Evolutionary conservation across 192 early-diverging fungal species (phyloP).

Genomic region (Backusella circina): DNA sequence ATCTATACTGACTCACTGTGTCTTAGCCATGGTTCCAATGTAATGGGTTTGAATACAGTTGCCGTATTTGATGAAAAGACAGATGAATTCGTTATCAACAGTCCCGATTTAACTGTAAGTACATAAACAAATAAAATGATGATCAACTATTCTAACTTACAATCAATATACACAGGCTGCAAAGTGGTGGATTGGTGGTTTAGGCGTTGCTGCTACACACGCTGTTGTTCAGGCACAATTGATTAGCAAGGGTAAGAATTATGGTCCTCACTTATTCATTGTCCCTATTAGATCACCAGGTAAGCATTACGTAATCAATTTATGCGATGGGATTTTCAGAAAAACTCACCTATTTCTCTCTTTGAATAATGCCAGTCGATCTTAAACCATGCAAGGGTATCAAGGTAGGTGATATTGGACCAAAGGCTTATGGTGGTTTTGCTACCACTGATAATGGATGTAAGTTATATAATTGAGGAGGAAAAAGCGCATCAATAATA

Average conservation of each 20-base stretch:
- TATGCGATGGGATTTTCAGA: neutral
- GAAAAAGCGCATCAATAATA: neutral
- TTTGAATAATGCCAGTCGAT: conserved; percentile 26
- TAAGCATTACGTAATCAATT: neutral
- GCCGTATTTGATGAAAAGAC: conserved; percentile 69
- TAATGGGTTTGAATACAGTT: conserved; percentile 75
- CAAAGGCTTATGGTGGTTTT: conserved; percentile 69
- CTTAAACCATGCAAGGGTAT: conserved; percentile 71
- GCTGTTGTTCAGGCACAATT: conserved; percentile 79
- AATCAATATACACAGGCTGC: conserved; percentile 24
- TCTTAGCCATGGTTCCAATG: conserved; percentile 61
- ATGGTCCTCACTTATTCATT: conserved; percentile 74
- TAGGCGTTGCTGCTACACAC: conserved; percentile 67
- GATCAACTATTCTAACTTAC: neutral
- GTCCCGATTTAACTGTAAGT: conserved; percentile 43
- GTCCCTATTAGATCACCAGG: conserved; percentile 69
- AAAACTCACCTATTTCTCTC: neutral
- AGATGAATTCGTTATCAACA: conserved; percentile 80
- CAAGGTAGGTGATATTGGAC: conserved; percentile 77
- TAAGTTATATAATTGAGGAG: conserved; percentile 21
- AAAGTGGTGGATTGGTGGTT: conserved; percentile 82
- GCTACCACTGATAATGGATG: conserved; percentile 80
- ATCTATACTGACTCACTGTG: no score
- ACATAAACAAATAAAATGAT: neutral
- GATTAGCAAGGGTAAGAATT: conserved; percentile 61